These are phyloP conservation scores for Silene noctiflora DNA, from an alignment of 179 eudicot genomes.

Conservation along the genomic window DNA sequence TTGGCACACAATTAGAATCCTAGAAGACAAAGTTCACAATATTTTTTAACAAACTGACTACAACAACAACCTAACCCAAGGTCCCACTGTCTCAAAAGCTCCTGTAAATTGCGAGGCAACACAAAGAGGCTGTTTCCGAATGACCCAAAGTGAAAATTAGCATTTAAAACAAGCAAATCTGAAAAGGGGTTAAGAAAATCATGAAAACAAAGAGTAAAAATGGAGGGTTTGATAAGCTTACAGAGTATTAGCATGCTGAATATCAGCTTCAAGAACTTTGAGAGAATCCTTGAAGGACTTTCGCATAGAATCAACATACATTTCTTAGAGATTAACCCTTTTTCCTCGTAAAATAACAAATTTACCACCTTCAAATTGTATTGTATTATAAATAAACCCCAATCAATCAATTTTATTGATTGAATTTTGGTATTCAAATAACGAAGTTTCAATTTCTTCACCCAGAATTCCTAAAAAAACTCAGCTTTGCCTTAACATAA, in stretches of 20 bases:
- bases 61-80: no score
- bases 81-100: no score
- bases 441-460: background rate
- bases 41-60: no score
- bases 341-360: background rate
- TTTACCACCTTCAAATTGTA: background rate
- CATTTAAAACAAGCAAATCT: background rate
- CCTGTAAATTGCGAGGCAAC: no score
- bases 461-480: conserved; percentile 1
- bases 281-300: conserved; percentile 92
- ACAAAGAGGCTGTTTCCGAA: no score
- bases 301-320: conserved; percentile 62
- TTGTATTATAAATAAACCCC: background rate
- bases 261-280: conserved; percentile 92
- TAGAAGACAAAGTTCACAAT: no score
- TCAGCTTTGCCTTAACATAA: no score
- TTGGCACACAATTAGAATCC: background rate
- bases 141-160: no score
- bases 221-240: conserved; percentile 19
- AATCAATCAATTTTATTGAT: background rate
- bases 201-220: conserved; percentile 1
- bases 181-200: background rate
- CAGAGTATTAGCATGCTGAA: conserved; percentile 94
- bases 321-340: conserved; percentile 19
- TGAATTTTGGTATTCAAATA: background rate